Percentiles rank a stretch among this genome's conserved stretches.
Evolutionary conservation across 2,329 filamentous ascomycete genomes (phyloP).

Genomic region (Daldinia eschscholtzii): DNA sequence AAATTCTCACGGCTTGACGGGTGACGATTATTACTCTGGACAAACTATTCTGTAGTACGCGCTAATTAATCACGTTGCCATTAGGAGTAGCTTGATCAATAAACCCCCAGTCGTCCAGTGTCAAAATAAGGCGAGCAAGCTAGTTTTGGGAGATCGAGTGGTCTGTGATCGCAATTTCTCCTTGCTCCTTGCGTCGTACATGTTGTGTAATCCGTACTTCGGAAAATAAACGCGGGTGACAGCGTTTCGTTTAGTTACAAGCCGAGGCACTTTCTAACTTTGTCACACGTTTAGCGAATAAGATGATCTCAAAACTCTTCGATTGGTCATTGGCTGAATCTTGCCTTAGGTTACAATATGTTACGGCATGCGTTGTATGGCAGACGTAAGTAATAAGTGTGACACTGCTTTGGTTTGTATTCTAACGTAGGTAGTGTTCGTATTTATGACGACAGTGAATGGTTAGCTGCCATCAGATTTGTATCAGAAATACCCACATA

Average conservation of each 20-base stretch:
- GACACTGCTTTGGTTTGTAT: no score
- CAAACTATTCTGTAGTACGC: constrained; percentile 13
- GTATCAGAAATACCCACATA: constrained; percentile 14
- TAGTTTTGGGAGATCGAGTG: constrained; percentile 14
- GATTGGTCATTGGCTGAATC: constrained; percentile 21
- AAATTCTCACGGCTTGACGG: constrained; percentile 17
- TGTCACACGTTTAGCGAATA: constrained; percentile 20
- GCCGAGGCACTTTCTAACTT: constrained; percentile 21
- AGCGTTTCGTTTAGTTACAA: constrained; percentile 26
- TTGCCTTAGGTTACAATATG: constrained; percentile 1
- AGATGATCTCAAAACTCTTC: neutral
- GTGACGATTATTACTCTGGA: constrained; percentile 14
- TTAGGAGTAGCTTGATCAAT: constrained; percentile 10
- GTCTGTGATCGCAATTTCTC: constrained; percentile 12
- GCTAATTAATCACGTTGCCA: constrained; percentile 13
- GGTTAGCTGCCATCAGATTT: neutral
- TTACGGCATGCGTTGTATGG: constrained; percentile 2
- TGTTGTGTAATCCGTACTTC: constrained; percentile 31
- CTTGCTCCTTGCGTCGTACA: constrained; percentile 17
- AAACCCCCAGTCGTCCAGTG: constrained; percentile 23
- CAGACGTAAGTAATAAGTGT: neutral
- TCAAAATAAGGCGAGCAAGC: constrained; percentile 22
- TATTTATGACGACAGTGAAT: neutral
- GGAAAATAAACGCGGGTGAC: constrained; percentile 40
- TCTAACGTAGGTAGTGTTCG: neutral